These are phyloP conservation scores for Cyberlindnera saturnus DNA, from an alignment of 805 yeast genomes.

Conservation along the genomic window DNA sequence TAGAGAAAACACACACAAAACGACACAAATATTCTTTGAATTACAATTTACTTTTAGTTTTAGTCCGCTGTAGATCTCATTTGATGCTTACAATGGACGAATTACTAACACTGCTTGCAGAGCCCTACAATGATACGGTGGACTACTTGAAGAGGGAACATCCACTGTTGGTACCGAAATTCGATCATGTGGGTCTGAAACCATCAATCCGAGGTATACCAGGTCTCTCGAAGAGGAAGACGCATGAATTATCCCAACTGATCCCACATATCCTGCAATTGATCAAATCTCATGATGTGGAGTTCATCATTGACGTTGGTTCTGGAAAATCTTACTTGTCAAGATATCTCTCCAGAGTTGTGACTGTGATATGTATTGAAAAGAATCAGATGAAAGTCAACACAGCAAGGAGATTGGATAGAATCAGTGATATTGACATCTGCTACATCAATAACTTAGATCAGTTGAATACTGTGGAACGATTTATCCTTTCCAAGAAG, in stretches of 20 bases:
- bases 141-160: not conserved
- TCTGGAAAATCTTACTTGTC: slow-evolving; percentile 8
- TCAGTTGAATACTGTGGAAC: not conserved
- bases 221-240: slow-evolving; percentile 8
- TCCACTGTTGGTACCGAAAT: not conserved
- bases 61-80: not conserved
- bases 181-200: not conserved
- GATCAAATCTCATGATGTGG: not conserved
- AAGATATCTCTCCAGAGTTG: slow-evolving; percentile 1
- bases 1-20: not conserved
- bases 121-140: not conserved
- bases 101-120: slow-evolving; percentile 1
- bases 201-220: not conserved
- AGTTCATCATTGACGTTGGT: slow-evolving; percentile 13
- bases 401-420: slow-evolving; percentile 5
- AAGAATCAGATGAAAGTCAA: not conserved
- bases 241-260: slow-evolving; percentile 9
- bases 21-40: not conserved
- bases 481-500: slow-evolving; percentile 4
- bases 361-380: slow-evolving; percentile 8
- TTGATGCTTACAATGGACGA: not conserved
- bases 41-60: not conserved
- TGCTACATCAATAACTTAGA: slow-evolving; percentile 1
- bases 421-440: not conserved
- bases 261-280: not conserved